These are phyloP conservation scores for Amanita polypyramis DNA, from an alignment of 768 basidiomycete genomes.

Conservation along the genomic window DNA sequence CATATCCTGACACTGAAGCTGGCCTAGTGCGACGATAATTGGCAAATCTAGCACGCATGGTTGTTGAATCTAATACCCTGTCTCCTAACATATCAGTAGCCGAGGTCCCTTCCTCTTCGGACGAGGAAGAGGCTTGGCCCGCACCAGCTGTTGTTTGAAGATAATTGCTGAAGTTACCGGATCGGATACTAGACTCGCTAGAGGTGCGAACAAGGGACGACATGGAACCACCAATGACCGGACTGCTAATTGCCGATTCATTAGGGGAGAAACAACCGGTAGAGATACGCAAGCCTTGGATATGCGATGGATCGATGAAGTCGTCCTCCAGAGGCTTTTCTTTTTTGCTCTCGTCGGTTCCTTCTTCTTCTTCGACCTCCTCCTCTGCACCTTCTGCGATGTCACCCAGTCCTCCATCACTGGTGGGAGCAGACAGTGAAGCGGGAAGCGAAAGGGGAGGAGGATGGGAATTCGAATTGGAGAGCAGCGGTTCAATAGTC, in stretches of 20 bases:
- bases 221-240: slow-evolving; percentile 17
- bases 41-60: neutral
- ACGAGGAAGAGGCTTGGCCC: no score
- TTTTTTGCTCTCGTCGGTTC: slow-evolving; percentile 9
- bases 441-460: slow-evolving; percentile 28
- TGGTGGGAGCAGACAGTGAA: slow-evolving; percentile 19
- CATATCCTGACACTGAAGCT: slow-evolving; percentile 2
- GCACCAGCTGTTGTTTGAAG: no score
- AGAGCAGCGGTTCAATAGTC: slow-evolving; percentile 47
- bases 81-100: neutral
- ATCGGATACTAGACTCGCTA: slow-evolving; percentile 13
- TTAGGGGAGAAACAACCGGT: slow-evolving; percentile 27
- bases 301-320: slow-evolving; percentile 27
- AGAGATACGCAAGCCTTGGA: slow-evolving; percentile 49
- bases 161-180: neutral
- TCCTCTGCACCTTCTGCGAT: slow-evolving; percentile 58
- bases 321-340: slow-evolving; percentile 13
- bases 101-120: neutral
- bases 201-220: slow-evolving; percentile 18
- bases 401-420: slow-evolving; percentile 34
- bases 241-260: slow-evolving; percentile 15
- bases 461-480: slow-evolving; percentile 21
- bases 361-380: slow-evolving; percentile 31
- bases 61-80: neutral
- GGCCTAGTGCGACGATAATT: slow-evolving; percentile 1